Conservation (phyloP, 257 asterid genomes). For the Nicotiana knightiana region DNA sequence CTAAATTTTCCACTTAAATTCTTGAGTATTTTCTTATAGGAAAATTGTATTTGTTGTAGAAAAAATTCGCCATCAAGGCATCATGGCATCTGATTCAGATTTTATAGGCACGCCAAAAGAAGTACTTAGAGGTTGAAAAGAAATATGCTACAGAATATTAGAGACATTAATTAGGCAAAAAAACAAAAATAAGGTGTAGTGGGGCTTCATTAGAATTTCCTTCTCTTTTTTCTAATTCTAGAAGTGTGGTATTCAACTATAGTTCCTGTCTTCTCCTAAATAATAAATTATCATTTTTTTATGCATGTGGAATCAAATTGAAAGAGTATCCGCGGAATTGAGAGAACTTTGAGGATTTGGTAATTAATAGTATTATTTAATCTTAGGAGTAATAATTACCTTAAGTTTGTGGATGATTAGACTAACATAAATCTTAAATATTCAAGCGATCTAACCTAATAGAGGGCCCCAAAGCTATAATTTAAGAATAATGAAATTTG, state of each 20-base stretch:
- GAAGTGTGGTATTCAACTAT: background rate
- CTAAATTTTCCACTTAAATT: background rate
- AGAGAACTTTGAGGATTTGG: no score
- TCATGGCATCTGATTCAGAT: background rate
- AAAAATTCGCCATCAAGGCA: background rate
- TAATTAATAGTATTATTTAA: no score
- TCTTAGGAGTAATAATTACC: no score
- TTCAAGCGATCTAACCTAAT: no score
- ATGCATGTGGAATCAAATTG: no score
- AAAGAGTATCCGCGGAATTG: no score
- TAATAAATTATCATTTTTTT: background rate
- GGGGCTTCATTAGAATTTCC: background rate
- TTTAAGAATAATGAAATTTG: no score
- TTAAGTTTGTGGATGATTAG: no score
- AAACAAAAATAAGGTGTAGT: background rate
- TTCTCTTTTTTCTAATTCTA: background rate
- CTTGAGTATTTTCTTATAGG: background rate
- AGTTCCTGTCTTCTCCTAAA: background rate
- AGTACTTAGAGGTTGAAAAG: background rate
- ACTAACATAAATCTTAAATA: no score
- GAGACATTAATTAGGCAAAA: background rate
- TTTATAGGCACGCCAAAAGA: background rate
- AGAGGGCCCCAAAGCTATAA: no score
- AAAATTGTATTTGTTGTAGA: background rate
- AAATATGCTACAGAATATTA: background rate